These are phyloP conservation scores for Casuarina glauca DNA, from an alignment of 306 rosid genomes.

Conservation along the genomic window DNA sequence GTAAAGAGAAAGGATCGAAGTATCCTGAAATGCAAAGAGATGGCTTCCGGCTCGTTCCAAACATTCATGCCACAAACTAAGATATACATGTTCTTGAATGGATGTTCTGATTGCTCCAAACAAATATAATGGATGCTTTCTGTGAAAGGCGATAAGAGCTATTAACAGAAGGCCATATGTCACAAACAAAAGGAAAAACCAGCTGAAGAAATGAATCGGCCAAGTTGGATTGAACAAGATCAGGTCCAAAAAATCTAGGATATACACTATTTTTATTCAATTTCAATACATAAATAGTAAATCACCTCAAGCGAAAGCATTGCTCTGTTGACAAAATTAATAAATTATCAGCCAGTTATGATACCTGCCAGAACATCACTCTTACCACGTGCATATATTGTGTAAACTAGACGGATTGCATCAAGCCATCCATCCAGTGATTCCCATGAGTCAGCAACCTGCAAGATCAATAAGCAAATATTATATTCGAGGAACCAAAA, in stretches of 20 bases:
- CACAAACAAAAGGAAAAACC: neutral
- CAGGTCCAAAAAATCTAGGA: constrained; percentile 8
- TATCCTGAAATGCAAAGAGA: no score
- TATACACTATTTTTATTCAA: constrained; percentile 28
- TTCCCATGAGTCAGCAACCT: constrained; percentile 98
- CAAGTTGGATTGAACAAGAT: neutral
- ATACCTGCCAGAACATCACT: constrained; percentile 91
- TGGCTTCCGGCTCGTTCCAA: no score
- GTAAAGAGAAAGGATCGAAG: no score
- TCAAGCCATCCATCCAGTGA: constrained; percentile 97
- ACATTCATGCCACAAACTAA: no score
- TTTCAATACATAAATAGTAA: constrained; percentile 12
- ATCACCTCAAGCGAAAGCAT: constrained; percentile 21
- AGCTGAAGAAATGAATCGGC: neutral
- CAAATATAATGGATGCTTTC: neutral
- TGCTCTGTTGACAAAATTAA: constrained; percentile 21
- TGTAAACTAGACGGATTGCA: constrained; percentile 90
- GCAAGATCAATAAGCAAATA: constrained; percentile 28
- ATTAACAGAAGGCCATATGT: neutral
- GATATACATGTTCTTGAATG: no score
- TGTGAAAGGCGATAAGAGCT: neutral
- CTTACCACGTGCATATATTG: constrained; percentile 88
- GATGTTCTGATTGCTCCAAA: neutral
- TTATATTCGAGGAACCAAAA: neutral
- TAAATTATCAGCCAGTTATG: constrained; percentile 57